Percentiles rank a stretch among this genome's conserved stretches.
Evolutionary conservation across 2,329 filamentous ascomycete species (phyloP).

Genomic region (Colletotrichum phormii): DNA sequence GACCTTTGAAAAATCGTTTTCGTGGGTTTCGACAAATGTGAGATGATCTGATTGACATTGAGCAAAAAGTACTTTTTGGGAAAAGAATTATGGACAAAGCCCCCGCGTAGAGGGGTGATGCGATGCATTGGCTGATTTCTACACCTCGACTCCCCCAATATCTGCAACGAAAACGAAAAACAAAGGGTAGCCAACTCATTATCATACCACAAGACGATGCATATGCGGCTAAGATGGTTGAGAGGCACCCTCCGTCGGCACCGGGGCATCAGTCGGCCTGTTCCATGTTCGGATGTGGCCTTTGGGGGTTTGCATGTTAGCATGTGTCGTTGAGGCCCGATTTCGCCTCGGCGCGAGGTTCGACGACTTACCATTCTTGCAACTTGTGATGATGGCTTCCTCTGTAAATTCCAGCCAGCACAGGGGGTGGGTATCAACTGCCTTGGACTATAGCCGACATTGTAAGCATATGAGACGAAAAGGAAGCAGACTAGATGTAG

Average conservation of each 20-base stretch:
- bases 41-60: not conserved
- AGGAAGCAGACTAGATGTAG: no score
- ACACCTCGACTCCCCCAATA: conserved; percentile 1
- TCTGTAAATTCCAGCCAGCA: conserved; percentile 95
- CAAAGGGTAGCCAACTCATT: not conserved
- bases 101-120: not conserved
- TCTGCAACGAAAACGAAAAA: conserved; percentile 9
- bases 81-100: not conserved
- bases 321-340: not conserved
- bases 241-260: conserved; percentile 33
- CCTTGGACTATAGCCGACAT: conserved; percentile 71
- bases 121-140: conserved; percentile 9
- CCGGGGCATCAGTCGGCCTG: conserved; percentile 59
- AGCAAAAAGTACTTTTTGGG: not conserved
- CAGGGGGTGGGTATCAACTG: conserved; percentile 86
- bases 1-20: not conserved
- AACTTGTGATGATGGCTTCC: conserved; percentile 91
- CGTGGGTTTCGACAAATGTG: not conserved
- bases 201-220: not conserved
- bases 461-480: conserved; percentile 22
- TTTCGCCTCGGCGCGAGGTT: conserved; percentile 35
- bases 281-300: conserved; percentile 83
- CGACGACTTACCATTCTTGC: conserved; percentile 79
- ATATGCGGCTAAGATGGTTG: conserved; percentile 5
- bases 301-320: conserved; percentile 21